Percentiles rank a stretch among this genome's conserved stretches.
phyloP scores from a whole-genome alignment of 495 filamentous ascomycete species.

The Lentithecium fluviatile region DNA sequence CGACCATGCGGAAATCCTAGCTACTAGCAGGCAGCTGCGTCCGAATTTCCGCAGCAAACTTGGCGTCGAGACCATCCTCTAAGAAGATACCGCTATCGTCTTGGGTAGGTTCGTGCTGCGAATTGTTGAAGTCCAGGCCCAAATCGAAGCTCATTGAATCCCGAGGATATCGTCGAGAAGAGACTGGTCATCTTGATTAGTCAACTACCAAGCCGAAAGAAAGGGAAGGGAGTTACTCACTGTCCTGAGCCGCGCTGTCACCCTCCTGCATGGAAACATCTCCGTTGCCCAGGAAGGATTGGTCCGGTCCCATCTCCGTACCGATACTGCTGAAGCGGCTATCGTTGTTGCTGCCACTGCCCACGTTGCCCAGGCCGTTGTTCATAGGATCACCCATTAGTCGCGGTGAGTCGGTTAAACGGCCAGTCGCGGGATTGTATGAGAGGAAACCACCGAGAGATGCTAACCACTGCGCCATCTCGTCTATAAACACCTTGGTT shows the following conservation, averaged over 20 bases:
- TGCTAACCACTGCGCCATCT: constrained; percentile 89
- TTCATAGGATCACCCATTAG: constrained; percentile 21
- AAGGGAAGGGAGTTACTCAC: constrained; percentile 30
- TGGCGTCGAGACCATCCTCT: constrained; percentile 26
- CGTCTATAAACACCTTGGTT: constrained; percentile 95
- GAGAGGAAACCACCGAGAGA: constrained; percentile 91
- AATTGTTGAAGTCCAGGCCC: constrained; percentile 25
- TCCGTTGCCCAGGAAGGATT: constrained; percentile 34
- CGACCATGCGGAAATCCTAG: neutral
- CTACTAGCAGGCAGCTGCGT: constrained; percentile 4
- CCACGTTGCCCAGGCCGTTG: constrained; percentile 18
- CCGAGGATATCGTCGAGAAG: constrained; percentile 17
- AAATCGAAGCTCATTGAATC: constrained; percentile 19
- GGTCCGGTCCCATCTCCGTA: constrained; percentile 37
- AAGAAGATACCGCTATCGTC: constrained; percentile 68
- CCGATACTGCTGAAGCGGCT: constrained; percentile 39
- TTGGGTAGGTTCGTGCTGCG: constrained; percentile 42
- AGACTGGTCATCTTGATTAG: constrained; percentile 34
- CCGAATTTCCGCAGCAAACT: constrained; percentile 14
- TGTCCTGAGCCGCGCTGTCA: constrained; percentile 43
- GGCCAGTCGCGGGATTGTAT: constrained; percentile 40
- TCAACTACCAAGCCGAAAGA: constrained; percentile 14
- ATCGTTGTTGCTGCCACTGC: constrained; percentile 34
- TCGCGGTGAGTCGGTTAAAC: constrained; percentile 19
- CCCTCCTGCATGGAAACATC: constrained; percentile 37